Conservation (phyloP, 345 rosid genomes). For the Gossypium longicalyx region DNA sequence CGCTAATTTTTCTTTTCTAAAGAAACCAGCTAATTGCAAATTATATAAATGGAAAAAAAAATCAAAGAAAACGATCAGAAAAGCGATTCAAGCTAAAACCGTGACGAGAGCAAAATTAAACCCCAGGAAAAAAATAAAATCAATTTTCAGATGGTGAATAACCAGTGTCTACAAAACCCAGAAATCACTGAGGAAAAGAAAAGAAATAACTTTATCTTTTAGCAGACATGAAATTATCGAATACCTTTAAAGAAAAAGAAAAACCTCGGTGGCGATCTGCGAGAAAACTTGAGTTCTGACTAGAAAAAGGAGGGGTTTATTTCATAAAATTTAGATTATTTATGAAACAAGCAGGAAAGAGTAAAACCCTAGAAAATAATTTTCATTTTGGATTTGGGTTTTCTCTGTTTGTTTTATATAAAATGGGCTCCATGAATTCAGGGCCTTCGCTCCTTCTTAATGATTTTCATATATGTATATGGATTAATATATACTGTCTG, state of each 20-base stretch:
- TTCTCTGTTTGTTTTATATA: too few species aligned
- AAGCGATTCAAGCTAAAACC: background rate
- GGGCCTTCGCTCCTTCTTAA: too few species aligned
- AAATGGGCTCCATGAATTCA: too few species aligned
- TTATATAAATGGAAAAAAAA: background rate
- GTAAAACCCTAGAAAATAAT: background rate
- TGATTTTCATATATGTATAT: too few species aligned
- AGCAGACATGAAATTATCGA: background rate
- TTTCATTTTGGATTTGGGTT: background rate
- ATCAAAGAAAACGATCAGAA: background rate
- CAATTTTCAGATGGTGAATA: background rate
- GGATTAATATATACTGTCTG: too few species aligned
- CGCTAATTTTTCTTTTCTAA: background rate
- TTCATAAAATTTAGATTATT: background rate
- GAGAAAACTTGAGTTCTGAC: background rate
- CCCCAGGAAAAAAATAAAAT: too few species aligned
- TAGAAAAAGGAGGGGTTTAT: too few species aligned
- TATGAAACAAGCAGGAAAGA: background rate
- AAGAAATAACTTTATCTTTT: background rate
- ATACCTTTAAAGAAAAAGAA: background rate
- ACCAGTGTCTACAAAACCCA: background rate
- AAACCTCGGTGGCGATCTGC: background rate
- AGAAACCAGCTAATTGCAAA: background rate
- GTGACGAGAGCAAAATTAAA: background rate
- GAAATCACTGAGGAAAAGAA: background rate